Percentiles rank a stretch among this genome's conserved stretches.
Conservation (phyloP, 805 yeast species). For the Wickerhamiella azymoides region DNA sequence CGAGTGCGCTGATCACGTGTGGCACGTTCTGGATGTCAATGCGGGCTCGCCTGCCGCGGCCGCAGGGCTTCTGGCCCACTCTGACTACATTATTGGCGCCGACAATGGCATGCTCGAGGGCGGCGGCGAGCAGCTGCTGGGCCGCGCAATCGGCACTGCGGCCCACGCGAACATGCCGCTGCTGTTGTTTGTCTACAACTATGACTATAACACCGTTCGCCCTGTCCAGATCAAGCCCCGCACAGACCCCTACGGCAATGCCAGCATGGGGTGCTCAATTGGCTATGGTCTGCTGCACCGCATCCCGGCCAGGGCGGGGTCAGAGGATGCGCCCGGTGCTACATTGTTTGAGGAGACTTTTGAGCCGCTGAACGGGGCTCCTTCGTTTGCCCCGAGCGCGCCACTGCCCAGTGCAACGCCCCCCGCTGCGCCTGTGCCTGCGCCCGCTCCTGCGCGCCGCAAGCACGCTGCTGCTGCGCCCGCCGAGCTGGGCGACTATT, state of each 20-base stretch:
- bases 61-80: conserved; percentile 71
- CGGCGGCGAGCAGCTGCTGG: conserved; percentile 75
- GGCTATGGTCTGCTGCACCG: conserved; percentile 86
- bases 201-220: conserved; percentile 70
- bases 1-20: conserved; percentile 63
- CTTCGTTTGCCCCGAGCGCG: neutral
- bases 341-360: conserved; percentile 15
- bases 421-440: conserved; percentile 6
- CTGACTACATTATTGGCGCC: conserved; percentile 80
- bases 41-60: conserved; percentile 67
- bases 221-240: conserved; percentile 70
- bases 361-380: conserved; percentile 5
- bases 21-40: conserved; percentile 69
- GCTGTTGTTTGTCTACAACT: conserved; percentile 64
- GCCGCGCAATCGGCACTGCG: conserved; percentile 38
- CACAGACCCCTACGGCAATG: conserved; percentile 71
- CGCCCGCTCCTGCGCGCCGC: neutral
- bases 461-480: neutral
- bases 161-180: conserved; percentile 36
- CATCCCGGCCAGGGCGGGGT: conserved; percentile 47
- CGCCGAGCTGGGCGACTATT: conserved; percentile 15
- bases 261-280: conserved; percentile 83
- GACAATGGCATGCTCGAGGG: conserved; percentile 72
- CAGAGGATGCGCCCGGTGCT: conserved; percentile 14
- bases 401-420: neutral